phyloP scores from a whole-genome alignment of 768 basidiomycete genomes.

The Mycena alexandri region DNA sequence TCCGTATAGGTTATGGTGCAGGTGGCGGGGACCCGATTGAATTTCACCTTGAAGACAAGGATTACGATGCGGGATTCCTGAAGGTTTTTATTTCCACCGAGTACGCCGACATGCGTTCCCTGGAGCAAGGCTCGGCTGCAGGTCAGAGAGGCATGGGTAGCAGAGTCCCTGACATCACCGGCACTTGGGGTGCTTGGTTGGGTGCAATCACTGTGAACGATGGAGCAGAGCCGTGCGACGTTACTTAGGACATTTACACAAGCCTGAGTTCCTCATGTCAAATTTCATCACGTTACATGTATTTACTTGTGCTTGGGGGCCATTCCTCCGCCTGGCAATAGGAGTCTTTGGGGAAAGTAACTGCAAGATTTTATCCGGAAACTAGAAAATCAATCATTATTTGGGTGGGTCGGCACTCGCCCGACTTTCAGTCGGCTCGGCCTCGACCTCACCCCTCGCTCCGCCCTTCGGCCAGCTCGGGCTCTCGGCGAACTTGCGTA shows the following conservation, averaged over 20 bases:
- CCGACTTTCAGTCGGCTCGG: too few relatives aligned
- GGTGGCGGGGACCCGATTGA: conserved; percentile 1
- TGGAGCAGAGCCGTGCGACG: background rate
- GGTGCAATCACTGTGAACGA: too few relatives aligned
- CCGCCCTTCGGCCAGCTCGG: too few relatives aligned
- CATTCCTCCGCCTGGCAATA: too few relatives aligned
- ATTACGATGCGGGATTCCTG: conserved; percentile 1
- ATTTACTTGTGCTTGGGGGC: too few relatives aligned
- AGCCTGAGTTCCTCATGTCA: conserved; percentile 15
- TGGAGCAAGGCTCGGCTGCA: conserved; percentile 2
- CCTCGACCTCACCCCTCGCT: too few relatives aligned
- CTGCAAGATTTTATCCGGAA: too few relatives aligned
- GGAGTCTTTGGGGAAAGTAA: too few relatives aligned
- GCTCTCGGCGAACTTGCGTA: too few relatives aligned
- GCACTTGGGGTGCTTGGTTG: conserved; percentile 12
- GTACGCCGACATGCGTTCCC: conserved; percentile 4
- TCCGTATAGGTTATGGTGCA: background rate
- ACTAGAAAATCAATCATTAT: too few relatives aligned
- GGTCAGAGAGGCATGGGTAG: background rate
- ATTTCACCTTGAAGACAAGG: conserved; percentile 1
- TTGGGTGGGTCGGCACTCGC: too few relatives aligned
- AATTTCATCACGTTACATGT: conserved; percentile 16
- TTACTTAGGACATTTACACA: background rate
- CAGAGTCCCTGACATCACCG: conserved; percentile 2
- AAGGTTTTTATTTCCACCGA: conserved; percentile 1